phyloP scores from a whole-genome alignment of 2,329 filamentous ascomycete genomes.

The Ascochyta koolunga region DNA sequence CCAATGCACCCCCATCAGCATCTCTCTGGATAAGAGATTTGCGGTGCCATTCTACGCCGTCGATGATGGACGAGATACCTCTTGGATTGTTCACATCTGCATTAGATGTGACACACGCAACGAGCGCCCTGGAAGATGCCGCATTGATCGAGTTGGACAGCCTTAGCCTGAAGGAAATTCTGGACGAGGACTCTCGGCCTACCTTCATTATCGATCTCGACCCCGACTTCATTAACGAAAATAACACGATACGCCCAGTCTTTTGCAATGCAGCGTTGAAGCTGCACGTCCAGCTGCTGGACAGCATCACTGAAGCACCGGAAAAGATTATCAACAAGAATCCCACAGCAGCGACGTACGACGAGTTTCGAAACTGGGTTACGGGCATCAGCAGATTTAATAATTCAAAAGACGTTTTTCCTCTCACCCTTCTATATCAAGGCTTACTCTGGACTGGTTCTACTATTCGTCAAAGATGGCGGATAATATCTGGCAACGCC shows the following conservation, averaged over 20 bases:
- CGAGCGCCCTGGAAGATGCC: slow-evolving; percentile 18
- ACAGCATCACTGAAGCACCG: slow-evolving; percentile 26
- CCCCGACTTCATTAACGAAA: slow-evolving; percentile 28
- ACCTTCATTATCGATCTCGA: slow-evolving; percentile 43
- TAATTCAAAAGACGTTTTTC: slow-evolving; percentile 54
- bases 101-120: neutral
- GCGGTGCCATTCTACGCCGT: neutral
- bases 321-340: slow-evolving; percentile 2
- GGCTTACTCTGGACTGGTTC: slow-evolving; percentile 41
- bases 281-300: slow-evolving; percentile 35
- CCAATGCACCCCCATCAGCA: slow-evolving; percentile 4
- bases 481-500: slow-evolving; percentile 34
- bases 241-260: slow-evolving; percentile 28
- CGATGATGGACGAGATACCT: slow-evolving; percentile 4
- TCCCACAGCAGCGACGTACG: slow-evolving; percentile 31
- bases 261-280: slow-evolving; percentile 42
- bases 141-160: slow-evolving; percentile 31
- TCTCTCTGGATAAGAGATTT: neutral
- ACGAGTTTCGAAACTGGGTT: slow-evolving; percentile 51
- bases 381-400: slow-evolving; percentile 52
- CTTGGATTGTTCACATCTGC: neutral
- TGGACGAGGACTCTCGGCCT: slow-evolving; percentile 41
- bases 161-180: slow-evolving; percentile 35
- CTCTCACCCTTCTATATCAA: slow-evolving; percentile 47
- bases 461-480: slow-evolving; percentile 38